Evolutionary conservation across 202 grass and related monocot genomes (phyloP), one percentile per base, ranked within the genome.

Genomic region (Bolboschoenoplectus hybrid): DNA sequence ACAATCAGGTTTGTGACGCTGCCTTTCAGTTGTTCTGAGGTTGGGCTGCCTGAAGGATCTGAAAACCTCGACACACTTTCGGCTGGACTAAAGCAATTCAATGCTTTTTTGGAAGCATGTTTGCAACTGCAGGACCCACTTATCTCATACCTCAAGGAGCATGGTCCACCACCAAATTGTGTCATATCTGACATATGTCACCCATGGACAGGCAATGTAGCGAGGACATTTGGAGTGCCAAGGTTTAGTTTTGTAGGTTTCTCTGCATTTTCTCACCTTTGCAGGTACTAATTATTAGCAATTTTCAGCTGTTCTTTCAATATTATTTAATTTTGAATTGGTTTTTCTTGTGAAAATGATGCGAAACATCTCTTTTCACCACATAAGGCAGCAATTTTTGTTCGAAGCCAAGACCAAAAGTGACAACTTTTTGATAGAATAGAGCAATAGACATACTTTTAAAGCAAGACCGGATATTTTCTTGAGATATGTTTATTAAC

Each of bases 101-200:
- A 61, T 45, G 70, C 19, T 50, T 80, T 92, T 35, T 83, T 63
- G 17, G 61, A 89, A 12, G 88, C 92, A 49, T 88, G 75, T 41
- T n/a, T 56, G 52, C 74, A 85, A 67, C 79, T 94, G 7, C 52
- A 51, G 7, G 19, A 83, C 6, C 88, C 87, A 12, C 78, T 94
- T 1, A 81, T 85, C 16, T 49, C 49, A 3, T 89, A 92, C 38
- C 87, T 92, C 40, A 49, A 34, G 55, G 83, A 63, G 43, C 88
- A 89, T 45, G 80, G n/a, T 8, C 41, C 80, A 45, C 81, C 69
- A 0, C 93, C 85, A 5, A 86, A 55, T 65, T 90, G 87, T 84
- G 88, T 92, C 40, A 82, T 92, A 19, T 90, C 85, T 45, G 90
- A 94, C 50, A 57, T 90, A 5, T 90, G 84, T 45, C 88, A 94